phyloP scores from a whole-genome alignment of 106 monocot genomes.

The Acorus gramineus region DNA sequence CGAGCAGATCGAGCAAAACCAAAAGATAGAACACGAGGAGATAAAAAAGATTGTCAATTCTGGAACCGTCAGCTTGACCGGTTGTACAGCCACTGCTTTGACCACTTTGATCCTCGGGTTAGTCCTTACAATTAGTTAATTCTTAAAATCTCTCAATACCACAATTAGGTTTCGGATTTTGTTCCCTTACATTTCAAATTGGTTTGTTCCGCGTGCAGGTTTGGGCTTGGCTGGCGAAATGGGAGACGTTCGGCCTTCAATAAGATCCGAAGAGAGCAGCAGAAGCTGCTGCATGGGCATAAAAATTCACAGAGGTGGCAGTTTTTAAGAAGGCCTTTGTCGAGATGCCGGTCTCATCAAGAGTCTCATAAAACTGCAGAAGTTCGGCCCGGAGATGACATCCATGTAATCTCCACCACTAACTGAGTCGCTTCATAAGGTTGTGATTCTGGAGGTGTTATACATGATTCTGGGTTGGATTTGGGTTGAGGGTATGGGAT shows the following conservation, averaged over 20 bases:
- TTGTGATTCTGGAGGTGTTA: too few species aligned
- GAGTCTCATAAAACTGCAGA: background rate
- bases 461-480: too few species aligned
- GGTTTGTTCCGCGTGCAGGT: constrained; percentile 33
- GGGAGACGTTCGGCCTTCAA: constrained; percentile 71
- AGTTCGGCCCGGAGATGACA: too few species aligned
- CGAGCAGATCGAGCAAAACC: constrained; percentile 55
- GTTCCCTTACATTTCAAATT: background rate
- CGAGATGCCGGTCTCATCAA: constrained; percentile 5
- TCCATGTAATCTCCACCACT: too few species aligned
- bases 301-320: constrained; percentile 56
- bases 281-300: constrained; percentile 53
- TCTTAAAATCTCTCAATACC: background rate
- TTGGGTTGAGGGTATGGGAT: too few species aligned
- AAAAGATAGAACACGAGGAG: constrained; percentile 56
- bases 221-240: constrained; percentile 78
- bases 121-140: constrained; percentile 4
- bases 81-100: constrained; percentile 61
- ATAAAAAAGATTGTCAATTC: constrained; percentile 73
- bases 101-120: constrained; percentile 75
- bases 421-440: too few species aligned
- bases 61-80: constrained; percentile 56
- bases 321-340: constrained; percentile 35
- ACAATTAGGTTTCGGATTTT: background rate
- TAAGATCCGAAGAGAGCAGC: constrained; percentile 56